phyloP scores from a whole-genome alignment of 768 basidiomycete genomes.

The Zangia roseola region DNA sequence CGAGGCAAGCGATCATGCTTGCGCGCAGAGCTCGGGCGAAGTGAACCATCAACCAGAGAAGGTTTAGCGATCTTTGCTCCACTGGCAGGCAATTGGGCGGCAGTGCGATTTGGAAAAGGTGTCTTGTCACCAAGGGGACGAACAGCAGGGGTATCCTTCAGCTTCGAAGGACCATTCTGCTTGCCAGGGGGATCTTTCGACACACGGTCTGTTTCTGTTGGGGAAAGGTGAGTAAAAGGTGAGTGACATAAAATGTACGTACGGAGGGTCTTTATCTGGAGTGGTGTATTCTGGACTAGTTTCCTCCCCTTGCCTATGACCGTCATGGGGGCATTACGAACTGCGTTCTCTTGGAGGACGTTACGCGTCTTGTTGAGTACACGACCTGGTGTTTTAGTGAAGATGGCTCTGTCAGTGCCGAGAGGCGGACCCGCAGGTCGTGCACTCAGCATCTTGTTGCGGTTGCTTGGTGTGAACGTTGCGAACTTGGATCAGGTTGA shows the following conservation, averaged over 20 bases:
- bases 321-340: constrained; percentile 38
- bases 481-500: not conserved
- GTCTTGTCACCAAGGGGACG: constrained; percentile 74
- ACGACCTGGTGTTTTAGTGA: constrained; percentile 57
- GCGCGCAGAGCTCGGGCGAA: constrained; percentile 67
- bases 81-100: constrained; percentile 34
- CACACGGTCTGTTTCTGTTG: constrained; percentile 21
- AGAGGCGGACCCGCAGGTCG: constrained; percentile 27
- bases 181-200: constrained; percentile 26
- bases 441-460: constrained; percentile 27
- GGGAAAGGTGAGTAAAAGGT: not conserved
- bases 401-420: constrained; percentile 21
- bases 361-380: constrained; percentile 37
- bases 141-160: constrained; percentile 23
- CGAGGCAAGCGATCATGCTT: constrained; percentile 59
- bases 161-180: constrained; percentile 25
- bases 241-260: not conserved
- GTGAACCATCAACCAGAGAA: constrained; percentile 40
- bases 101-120: constrained; percentile 64
- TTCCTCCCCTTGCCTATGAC: constrained; percentile 49
- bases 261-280: constrained; percentile 32
- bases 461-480: not conserved
- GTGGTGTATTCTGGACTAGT: constrained; percentile 35
- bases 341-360: constrained; percentile 50
- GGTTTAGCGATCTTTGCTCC: constrained; percentile 37